Conservation (phyloP, 2,329 filamentous ascomycete genomes). For the Daldinia sp. region DNA sequence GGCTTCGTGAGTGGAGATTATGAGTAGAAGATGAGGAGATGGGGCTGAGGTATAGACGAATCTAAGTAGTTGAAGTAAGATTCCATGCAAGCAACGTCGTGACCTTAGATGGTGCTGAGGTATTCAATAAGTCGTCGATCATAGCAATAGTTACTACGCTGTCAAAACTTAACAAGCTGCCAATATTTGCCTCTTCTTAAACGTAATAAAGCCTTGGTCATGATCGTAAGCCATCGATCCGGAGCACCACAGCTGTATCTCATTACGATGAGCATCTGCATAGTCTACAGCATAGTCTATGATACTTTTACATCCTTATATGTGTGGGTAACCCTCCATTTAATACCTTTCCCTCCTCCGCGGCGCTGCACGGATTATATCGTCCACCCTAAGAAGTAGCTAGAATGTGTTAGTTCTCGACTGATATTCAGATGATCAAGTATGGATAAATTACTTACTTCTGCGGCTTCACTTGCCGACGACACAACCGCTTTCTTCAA, state of each 20-base stretch:
- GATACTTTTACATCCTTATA: constrained; percentile 42
- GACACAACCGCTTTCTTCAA: constrained; percentile 98
- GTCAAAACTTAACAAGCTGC: not conserved
- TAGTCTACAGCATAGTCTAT: constrained; percentile 42
- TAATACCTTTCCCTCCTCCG: constrained; percentile 82
- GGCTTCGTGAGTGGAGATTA: not conserved
- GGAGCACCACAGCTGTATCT: constrained; percentile 1
- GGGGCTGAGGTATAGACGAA: not conserved
- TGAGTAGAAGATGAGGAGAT: not conserved
- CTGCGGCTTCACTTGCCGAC: constrained; percentile 94
- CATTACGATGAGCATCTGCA: constrained; percentile 36
- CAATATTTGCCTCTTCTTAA: not conserved
- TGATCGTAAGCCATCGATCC: not conserved
- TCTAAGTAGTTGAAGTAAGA: not conserved
- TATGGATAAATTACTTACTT: constrained; percentile 71
- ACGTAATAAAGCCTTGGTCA: not conserved
- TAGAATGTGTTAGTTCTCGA: constrained; percentile 55
- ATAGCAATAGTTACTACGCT: not conserved
- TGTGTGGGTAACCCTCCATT: constrained; percentile 39
- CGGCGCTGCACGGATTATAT: constrained; percentile 95
- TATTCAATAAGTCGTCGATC: not conserved
- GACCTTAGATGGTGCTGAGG: not conserved
- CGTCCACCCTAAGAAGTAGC: constrained; percentile 93
- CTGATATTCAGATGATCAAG: not conserved
- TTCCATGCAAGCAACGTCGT: not conserved